These are phyloP conservation scores for Jackrogersella minutella DNA, from an alignment of 495 filamentous ascomycete species.

Conservation along the genomic window DNA sequence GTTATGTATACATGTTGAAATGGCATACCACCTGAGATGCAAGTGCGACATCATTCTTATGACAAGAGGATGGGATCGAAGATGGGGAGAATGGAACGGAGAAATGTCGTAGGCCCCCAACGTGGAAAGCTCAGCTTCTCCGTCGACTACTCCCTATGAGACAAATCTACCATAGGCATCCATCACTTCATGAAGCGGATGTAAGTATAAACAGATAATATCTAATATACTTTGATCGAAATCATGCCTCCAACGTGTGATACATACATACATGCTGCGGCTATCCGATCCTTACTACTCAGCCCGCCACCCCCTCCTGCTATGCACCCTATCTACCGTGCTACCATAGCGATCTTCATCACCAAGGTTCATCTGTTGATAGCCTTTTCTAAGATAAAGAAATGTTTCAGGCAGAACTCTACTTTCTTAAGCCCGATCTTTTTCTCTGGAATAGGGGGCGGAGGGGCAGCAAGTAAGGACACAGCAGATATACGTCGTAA, in stretches of 20 bases:
- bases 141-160: conserved; percentile 11
- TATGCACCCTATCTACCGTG: background rate
- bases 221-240: background rate
- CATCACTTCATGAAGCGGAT: conserved; percentile 12
- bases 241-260: conserved; percentile 16
- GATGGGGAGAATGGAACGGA: background rate
- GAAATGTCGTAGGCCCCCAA: background rate
- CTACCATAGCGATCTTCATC: no score
- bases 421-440: background rate
- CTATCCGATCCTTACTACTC: conserved; percentile 22
- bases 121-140: background rate
- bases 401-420: no score
- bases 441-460: conserved; percentile 1
- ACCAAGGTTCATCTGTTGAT: no score
- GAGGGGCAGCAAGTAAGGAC: conserved; percentile 11
- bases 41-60: conserved; percentile 21
- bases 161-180: conserved; percentile 1
- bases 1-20: conserved; percentile 6
- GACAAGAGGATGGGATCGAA: conserved; percentile 17
- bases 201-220: background rate
- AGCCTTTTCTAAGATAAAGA: background rate
- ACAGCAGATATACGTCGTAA: conserved; percentile 10
- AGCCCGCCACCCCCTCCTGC: background rate
- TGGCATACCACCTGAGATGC: background rate
- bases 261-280: conserved; percentile 28